Evolutionary conservation across 1,139 yeast genomes (phyloP).

Genomic region (Saccharomycopsis phalli): DNA sequence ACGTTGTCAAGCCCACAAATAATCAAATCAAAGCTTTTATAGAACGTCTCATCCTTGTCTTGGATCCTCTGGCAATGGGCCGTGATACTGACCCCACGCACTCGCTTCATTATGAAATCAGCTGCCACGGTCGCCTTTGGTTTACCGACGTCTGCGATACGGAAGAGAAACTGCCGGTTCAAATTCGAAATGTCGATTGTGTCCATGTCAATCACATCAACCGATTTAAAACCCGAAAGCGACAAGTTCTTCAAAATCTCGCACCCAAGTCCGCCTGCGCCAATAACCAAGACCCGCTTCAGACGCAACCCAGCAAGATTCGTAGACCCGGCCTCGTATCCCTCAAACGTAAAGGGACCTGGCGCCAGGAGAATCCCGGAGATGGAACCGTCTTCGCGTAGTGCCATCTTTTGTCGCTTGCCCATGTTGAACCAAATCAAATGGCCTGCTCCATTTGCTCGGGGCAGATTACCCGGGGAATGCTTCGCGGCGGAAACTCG

Average conservation of each 20-base stretch:
- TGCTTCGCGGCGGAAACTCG: no score
- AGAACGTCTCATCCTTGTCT: conserved; percentile 57
- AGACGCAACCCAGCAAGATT: conserved; percentile 3
- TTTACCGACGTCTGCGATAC: conserved; percentile 64
- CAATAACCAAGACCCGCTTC: conserved; percentile 44
- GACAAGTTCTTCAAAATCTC: conserved; percentile 83
- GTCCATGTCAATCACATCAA: conserved; percentile 90
- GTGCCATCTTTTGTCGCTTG: conserved; percentile 15
- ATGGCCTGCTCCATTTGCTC: no score
- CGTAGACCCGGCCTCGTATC: background rate
- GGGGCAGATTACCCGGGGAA: no score
- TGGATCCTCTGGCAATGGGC: conserved; percentile 64
- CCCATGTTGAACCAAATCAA: background rate
- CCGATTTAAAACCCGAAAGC: conserved; percentile 60
- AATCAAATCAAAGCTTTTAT: conserved; percentile 60
- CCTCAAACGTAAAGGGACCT: conserved; percentile 19
- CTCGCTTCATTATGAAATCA: conserved; percentile 40
- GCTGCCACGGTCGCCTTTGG: conserved; percentile 82
- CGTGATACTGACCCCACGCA: conserved; percentile 41
- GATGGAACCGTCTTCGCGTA: conserved; percentile 8
- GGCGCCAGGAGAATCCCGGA: background rate
- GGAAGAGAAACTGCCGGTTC: conserved; percentile 82
- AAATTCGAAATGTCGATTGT: conserved; percentile 85
- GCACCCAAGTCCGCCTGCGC: conserved; percentile 97
- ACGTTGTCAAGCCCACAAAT: conserved; percentile 87